Base-by-base conservation (phyloP, 257 asterid species). In the Plantago elongata region DNA sequence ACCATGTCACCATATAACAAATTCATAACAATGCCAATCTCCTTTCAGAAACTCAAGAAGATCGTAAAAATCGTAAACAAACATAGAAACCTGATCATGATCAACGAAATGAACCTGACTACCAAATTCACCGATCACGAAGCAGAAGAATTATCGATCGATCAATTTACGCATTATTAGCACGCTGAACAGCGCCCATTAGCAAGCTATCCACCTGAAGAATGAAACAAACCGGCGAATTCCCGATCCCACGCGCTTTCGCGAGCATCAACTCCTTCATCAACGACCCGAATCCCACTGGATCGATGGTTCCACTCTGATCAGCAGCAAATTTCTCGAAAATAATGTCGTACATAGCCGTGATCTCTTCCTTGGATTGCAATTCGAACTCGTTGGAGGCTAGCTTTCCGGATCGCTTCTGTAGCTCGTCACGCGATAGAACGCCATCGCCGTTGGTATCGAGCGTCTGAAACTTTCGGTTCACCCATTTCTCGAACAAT, bases 171-270 rank as follows among this genome's bases (percentile, higher is more conserved):
- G 27, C 17, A 2, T 64, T 77, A 2, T 64, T 77, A 3, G 81
- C 70, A 52, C 72, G 84, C 66, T 74, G 73, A 54, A 81, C 83
- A 13, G 84, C 96, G 51, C 83, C 72, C 94, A 83, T 77, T 17
- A 83, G 83, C 78, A 84, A 65, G 56, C 90, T 84, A 66, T 88
- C 96, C 6, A 47, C 82, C 72, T 83, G 95, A 50, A 81, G 82
- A 78, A 86, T 81, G 40, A 86, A 64, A 11, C 70, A 72, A 45
- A 83, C 72, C 0, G 95, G 95, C 0, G 80, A 86, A 51, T 77
- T 68, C 0, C 95, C 95, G n/a, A 83, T 69, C 45, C 90, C 84
- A 11, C 83, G 77, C 51, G 88, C 95, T 43, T 83, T 85, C 5
- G 88, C 95, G 38, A 81, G 72, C 80, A 83, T 65, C 72, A 85